Evolutionary conservation across 768 basidiomycete genomes (phyloP), one percentile per base, ranked within the genome.

Genomic region (Tricholoma terreum): DNA sequence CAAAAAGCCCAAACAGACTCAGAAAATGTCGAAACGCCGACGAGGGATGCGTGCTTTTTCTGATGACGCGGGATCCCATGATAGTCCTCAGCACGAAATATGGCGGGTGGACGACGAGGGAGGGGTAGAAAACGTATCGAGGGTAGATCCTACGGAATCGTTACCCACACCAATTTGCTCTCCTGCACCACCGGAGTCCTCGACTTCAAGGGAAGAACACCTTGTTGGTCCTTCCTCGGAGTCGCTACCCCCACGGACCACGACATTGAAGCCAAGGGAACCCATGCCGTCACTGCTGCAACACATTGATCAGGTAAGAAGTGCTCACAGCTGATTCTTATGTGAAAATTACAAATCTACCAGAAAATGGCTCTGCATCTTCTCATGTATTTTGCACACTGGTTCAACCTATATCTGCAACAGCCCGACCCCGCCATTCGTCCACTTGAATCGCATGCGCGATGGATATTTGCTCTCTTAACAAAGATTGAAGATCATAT

Each of bases 361-460:
- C 61, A 92, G 90, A 79, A 81, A 64, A 82, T 77, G 68, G 83
- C 88, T 4, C 67, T 92, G 24, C 90, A 90, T 67, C 77, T 92
- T 45, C 71, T 93, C 58, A 90, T 89, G 87, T 92, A 91, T 68
- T 92, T 92, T 68, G 79, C 84, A 15, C 82, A 91, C 64, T 93
- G 90, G 90, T 85, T 90, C 60, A 85, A 86, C 60, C 56, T 80
- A 12, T 78, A 87, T 58, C 68, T 89, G 6, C 77, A 84, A 46
- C 70, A 78, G 21, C 70, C 69, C 6, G 71, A 76, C 56, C 63
- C 73, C 30, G 65, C 64, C 19, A 60, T 67, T 62, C 67, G 69
- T 34, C 78, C 83, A 17, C 80, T 80, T 11, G 79, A 81, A 61
- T 71, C 75, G 34, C 89, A 92, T 64, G 82, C 84, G 15, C 81